Evolutionary conservation across 192 early-diverging fungal species (phyloP), one percentile per base, ranked within the genome.

Genomic region (Entrophospora sp.): DNA sequence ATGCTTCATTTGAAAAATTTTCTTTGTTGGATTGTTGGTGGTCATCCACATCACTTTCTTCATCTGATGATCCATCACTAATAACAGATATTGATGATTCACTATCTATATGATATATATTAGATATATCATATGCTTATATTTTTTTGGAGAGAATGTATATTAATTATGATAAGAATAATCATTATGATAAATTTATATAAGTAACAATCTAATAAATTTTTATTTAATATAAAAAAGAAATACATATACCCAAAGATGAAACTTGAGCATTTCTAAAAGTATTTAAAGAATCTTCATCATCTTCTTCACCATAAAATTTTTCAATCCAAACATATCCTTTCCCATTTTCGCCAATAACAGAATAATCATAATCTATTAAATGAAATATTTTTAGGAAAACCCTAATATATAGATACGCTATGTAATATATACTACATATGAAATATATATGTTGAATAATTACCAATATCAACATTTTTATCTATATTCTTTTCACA

Each of bases 1-100:
- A 64, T 27, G 91, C 81, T 78, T 88, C 93, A 24, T 79, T 76
- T 53, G 86, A 83, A 76, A 89, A 85, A 36, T 87, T 84, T 43
- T 91, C 90, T 1, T 77, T n/a, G n/a, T n/a, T n/a, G 67, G 22
- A 75, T 78, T 6, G 74, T 77, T 12, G 75, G 73, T 38, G n/a
- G n/a, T 71, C 69, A n/a, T 81, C 75, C 14, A 73, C 75, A 48
- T 77, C 73, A 18, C 78, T 78, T 43, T 81, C 81, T 36, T 74
- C 61, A 48, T 78, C 69, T 45, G 70, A 78, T n/a, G 44, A 46
- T 9, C 74, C 74, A 14, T 82, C 81, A 61, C 66, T 69, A 8
- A 77, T 52, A 9, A 71, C 70, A 49, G 64, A 68, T 31, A 72
- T 70, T 37, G 72, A 59, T 22, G 69, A 34, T 27, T 74, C 75